Evolutionary conservation across 371 early-diverging fungal genomes (phyloP), one percentile per base, ranked within the genome.

Genomic region (Zancudomyces culisetae): DNA sequence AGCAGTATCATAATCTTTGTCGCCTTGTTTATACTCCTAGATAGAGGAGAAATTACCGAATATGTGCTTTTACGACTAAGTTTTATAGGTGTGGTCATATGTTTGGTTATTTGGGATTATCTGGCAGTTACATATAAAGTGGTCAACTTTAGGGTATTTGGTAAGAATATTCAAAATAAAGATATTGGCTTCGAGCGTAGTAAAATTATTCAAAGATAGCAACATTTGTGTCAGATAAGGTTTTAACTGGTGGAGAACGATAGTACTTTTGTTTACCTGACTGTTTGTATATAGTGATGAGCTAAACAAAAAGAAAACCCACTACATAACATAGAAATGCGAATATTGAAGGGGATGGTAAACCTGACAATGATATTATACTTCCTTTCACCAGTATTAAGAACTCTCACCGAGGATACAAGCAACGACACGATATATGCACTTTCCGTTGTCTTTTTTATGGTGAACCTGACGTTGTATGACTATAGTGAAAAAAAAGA

Each of bases 351-450:
- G 59, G 78, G 85, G 49, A 79, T 80, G 8, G 63, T 81, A 0
- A 64, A 92, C 18, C 79, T 94, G 59, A 77, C 80, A 42, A 64
- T 79, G 18, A 76, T 87, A 0, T 59, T 95, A 19, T 70, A 90
- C 18, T 87, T 86, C 0, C 69, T 97, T 2, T 86, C 93, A 1
- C 96, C 98, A 1, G 80, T 93, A 24, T 68, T 95, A 55, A 80
- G 81, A 56, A 97, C 92, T 1, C 66, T 97, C 54, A 97, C 96
- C 1, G 74, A 79, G 53, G 85, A 85, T 56, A 92, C 78, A 4
- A 86, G 86, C 49, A 75, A 75, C 51, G 98, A 97, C 62, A 85
- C 94, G 0, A 90, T 97, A 24, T 97, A 88, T 85, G 90, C 95
- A 0, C 62, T 95, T 55, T 80, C 90, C 0, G 79, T 79, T 1